Base-by-base conservation (phyloP, 1,284 basidiomycete genomes). In the Tilletia setariae region DNA sequence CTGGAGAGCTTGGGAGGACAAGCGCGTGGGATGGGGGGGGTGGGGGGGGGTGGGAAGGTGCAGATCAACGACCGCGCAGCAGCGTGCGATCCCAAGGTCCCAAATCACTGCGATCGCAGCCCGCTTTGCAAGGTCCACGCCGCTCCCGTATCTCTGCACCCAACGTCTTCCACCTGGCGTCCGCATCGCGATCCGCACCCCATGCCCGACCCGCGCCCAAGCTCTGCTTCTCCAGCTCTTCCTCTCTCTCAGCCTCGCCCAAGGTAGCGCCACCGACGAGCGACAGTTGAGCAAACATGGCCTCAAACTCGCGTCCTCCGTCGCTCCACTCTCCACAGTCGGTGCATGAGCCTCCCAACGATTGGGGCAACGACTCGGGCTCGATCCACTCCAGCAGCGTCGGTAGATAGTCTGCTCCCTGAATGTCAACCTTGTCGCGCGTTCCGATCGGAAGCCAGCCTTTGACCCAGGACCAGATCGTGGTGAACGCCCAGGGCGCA, bases 391-490 rank as follows among this genome's bases (percentile, higher is more conserved):
- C 69, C n/a, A 66, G 69, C 42, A 82, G 70, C 1, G 61, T 66
- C 3, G 69, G 62, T 1, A 68, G 51, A 47, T 76, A 82, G 67
- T 79, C 76, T 1, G 70, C 28, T 0, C 79, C 80, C 6, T 71
- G 67, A 47, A 82, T 82, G 67, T 79, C 75, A 59, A 82, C 76
- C 68, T 82, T 82, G 3, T 78, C 77, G 32, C 74, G 78, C 7
- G 80, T 82, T 7, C 68, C 75, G 1, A 62, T 43, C 2, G 80
- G 80, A 25, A 82, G 68, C 80, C 80, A 82, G 16, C 75, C 77
- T 32, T 81, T 81, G 56, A 82, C 67, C 69, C 72, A 79, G 8
- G 70, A 62, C 77, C 78, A 82, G 51, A 79, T 78, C 1, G 77
- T 79, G 59, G 66, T 30, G 40, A 67, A 67, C 23, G 49, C 49